Percentiles rank a stretch among this genome's conserved stretches.
Evolutionary conservation across 2,329 filamentous ascomycete species (phyloP).

Genomic region (Trichoderma afroharzianum): DNA sequence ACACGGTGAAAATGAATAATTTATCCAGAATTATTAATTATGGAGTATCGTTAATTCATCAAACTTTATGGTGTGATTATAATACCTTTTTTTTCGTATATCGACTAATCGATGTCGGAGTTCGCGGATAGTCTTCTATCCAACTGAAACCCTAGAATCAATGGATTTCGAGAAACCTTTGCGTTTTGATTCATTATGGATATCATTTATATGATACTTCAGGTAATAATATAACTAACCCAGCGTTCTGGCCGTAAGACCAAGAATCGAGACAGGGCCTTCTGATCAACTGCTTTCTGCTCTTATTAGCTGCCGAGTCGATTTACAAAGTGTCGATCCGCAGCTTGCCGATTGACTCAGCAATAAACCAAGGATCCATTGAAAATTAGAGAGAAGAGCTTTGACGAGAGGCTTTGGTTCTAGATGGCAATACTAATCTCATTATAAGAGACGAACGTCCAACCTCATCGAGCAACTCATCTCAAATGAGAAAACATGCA

Average conservation of each 20-base stretch:
- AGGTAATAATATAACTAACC: neutral
- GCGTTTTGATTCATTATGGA: fast-evolving
- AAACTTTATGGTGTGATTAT: too few relatives aligned
- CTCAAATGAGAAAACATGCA: neutral
- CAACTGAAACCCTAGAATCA: neutral
- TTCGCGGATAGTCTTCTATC: too few relatives aligned
- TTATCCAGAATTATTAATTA: neutral
- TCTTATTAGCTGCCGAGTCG: neutral
- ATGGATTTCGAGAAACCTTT: neutral
- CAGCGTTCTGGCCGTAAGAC: too few relatives aligned
- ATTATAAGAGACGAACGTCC: neutral
- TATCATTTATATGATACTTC: neutral
- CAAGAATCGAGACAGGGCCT: too few relatives aligned
- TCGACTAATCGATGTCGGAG: neutral
- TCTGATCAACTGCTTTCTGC: neutral
- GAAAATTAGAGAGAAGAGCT: neutral
- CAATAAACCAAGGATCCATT: neutral
- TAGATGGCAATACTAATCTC: neutral
- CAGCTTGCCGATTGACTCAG: neutral
- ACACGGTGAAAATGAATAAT: neutral
- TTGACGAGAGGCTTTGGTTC: neutral
- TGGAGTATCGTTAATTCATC: too few relatives aligned
- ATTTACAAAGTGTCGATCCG: neutral
- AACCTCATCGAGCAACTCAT: neutral
- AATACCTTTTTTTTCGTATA: neutral